Evolutionary conservation across 2,329 filamentous ascomycete species (phyloP).

Genomic region (Ceratocystiopsis sp.): DNA sequence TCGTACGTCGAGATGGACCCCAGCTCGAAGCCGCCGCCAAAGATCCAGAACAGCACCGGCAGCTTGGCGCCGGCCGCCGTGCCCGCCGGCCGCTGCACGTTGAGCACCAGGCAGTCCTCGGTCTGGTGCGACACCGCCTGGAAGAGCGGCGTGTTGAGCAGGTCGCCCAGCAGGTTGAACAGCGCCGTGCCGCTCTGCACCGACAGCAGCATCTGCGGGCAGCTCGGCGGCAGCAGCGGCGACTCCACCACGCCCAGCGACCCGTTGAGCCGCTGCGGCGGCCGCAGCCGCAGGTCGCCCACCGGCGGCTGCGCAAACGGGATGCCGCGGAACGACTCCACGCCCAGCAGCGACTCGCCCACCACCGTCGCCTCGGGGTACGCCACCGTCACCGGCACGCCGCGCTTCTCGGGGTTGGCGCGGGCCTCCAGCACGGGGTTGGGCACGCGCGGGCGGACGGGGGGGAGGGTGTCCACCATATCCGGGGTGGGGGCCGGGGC

Average conservation of each 20-base stretch:
- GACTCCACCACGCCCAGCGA: conserved; percentile 44
- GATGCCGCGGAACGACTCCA: conserved; percentile 59
- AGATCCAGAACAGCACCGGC: conserved; percentile 56
- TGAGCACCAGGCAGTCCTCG: conserved; percentile 49
- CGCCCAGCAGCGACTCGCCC: conserved; percentile 12
- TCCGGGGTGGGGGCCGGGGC: no score
- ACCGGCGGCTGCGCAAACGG: conserved; percentile 57
- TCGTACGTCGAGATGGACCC: conserved; percentile 36
- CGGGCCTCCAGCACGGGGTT: neutral
- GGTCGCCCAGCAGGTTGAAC: conserved; percentile 26
- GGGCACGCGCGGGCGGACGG: no score
- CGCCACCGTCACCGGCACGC: neutral
- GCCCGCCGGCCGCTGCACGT: conserved; percentile 40
- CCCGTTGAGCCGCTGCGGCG: conserved; percentile 42
- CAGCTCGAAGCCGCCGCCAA: conserved; percentile 44
- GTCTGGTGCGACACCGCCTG: conserved; percentile 33
- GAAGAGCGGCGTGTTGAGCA: conserved; percentile 40
- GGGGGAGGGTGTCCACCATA: no score
- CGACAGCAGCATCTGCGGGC: conserved; percentile 54
- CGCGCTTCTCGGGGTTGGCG: neutral
- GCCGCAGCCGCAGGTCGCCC: conserved; percentile 48
- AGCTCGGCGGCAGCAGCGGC: conserved; percentile 39
- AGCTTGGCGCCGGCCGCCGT: conserved; percentile 36
- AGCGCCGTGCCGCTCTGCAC: conserved; percentile 26
- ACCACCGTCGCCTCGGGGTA: conserved; percentile 7